phyloP scores from a whole-genome alignment of 75 land plant species.

The Pseudotsuga menziesii region DNA sequence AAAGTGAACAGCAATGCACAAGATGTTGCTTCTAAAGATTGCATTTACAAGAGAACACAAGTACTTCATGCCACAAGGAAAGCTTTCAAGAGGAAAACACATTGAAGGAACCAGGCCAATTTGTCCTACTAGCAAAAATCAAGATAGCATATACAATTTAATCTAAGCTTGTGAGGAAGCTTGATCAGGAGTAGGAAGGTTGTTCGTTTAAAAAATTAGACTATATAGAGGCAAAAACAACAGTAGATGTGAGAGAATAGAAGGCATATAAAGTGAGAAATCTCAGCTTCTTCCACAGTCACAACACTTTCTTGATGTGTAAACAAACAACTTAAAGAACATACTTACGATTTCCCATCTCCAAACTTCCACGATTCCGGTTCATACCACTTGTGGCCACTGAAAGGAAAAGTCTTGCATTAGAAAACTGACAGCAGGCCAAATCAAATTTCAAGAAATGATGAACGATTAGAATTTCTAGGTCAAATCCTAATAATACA shows the following conservation, averaged over 20 bases:
- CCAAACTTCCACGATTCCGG: constrained; percentile 99
- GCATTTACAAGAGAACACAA: too few species aligned
- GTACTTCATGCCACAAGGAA: too few species aligned
- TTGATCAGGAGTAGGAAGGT: too few species aligned
- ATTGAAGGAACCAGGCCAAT: too few species aligned
- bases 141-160: too few species aligned
- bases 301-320: not conserved
- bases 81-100: too few species aligned
- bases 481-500: not conserved
- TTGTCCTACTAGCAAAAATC: too few species aligned
- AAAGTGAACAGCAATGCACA: not conserved
- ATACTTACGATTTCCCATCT: constrained; percentile 83
- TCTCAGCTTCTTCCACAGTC: not conserved
- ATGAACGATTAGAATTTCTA: not conserved
- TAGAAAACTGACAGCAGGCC: not conserved
- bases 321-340: not conserved
- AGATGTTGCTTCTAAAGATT: not conserved
- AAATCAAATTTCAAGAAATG: not conserved
- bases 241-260: not conserved
- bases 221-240: too few species aligned
- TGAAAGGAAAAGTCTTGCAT: constrained; percentile 21
- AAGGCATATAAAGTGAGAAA: not conserved
- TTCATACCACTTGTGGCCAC: constrained; percentile 94
- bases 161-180: too few species aligned
- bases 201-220: too few species aligned